Evolutionary conservation across 305 asterid species (phyloP), one percentile per base, ranked within the genome.

Genomic region (Fraxinus baroniana): DNA sequence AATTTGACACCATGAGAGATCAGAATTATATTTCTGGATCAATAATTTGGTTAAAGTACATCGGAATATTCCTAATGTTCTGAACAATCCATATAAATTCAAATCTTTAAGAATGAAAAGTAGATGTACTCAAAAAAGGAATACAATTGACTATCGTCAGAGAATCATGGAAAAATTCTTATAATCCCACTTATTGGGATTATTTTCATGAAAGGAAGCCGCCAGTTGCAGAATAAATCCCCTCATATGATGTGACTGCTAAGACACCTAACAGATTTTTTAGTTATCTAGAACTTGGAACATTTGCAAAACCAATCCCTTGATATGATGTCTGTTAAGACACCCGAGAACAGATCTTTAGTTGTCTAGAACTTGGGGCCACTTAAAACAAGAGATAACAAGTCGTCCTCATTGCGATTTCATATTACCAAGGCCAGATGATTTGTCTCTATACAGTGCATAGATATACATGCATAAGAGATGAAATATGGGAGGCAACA

Each of bases 271-370:
- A 7, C 18, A 71, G 77, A 84, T 35, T 20, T 74, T 77, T 57
- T 55, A 32, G 62, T 22, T 28, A 78, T 72, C 76, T 22, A 33
- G 73, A 86, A 79, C 10, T 78, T 71, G 76, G 33, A 22, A 57
- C 24, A 32, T 10, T 30, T 30, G 20, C 39, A 68, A 28, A 30
- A 70, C 4, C 1, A 70, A 12, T 33, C 76, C 41, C 76, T 15
- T 32, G 44, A 71, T 71, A 30, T 32, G 44, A 32, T 6, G 15
- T 32, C 12, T 4, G 22, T 32, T 32, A 71, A 71, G 37, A 15
- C 24, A 71, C 1, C 33, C 44, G 1, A 30, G 41, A 71, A 30
- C 39, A 71, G 41, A 30, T 70, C 12, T 32, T 70, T 70, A 70
- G 39, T 32, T 32, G 39, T 24, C 72, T 9, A 64, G 28, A 70